Base-by-base conservation (phyloP, 1,284 basidiomycete genomes). In the Fomitopsis palustris region DNA sequence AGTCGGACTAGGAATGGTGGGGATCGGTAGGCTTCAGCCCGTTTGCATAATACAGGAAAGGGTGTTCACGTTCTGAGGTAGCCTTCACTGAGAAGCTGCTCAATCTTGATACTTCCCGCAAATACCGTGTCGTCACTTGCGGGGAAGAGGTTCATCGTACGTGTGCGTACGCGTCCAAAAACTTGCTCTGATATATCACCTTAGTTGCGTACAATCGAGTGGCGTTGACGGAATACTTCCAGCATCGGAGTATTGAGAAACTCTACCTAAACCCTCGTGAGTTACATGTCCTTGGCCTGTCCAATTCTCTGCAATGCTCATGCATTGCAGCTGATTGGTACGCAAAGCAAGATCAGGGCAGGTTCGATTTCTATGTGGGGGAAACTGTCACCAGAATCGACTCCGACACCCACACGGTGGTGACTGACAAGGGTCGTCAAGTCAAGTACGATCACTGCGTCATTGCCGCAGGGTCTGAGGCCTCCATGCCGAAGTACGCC, bases 391-490 rank as follows among this genome's bases (percentile, higher is more conserved):
- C 73, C 5, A 74, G 72, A 39, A 76, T 88, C 56, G 78, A 82
- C 57, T 71, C 78, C 0, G 70, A 67, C 2, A 67, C 74, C 16
- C 81, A 84, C 61, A 70, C 70, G 2, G 79, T 86, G 14, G 73
- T 68, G 54, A 84, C 80, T 53, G 78, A 69, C 67, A 77, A 81
- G 58, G 81, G 78, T 33, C 75, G 81, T 21, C 67, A 69, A 21
- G 77, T 88, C 66, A 60, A 71, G 39, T 91, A 88, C 66, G 83
- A 88, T 66, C 79, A 81, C 53, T 85, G 85, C 41, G 75, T 89
- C n/a, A 72, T 92, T 31, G 86, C 88, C 1, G 91, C 90, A 0
- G 90, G 90, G 2, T 90, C 88, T 0, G 79, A 80, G 31, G 88
- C 88, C 0, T 79, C 80, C 1, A 74, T 91, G n/a, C 90, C 90